Evolutionary conservation across 106 monocot genomes (phyloP), one percentile per base, ranked within the genome.

Genomic region (Xerophyta viscosa): DNA sequence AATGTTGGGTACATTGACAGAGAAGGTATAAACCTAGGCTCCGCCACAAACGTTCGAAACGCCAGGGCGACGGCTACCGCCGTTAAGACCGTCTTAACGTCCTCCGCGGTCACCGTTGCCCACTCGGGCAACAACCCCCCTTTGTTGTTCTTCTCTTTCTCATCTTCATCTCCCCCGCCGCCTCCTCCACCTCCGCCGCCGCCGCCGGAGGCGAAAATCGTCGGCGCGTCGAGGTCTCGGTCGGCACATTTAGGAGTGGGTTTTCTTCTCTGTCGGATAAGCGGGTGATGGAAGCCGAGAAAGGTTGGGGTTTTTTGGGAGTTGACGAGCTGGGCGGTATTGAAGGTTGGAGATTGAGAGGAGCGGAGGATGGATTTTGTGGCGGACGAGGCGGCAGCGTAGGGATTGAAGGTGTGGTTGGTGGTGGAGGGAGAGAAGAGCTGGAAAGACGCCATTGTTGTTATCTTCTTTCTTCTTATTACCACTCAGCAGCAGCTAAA

Each of bases 1-100:
- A 89, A 98, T 15, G 96, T 98, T 12, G 96, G 96, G 60, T 82
- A 98, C 96, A 98, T 98, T 2, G 96, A 98, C 36, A 98, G 79
- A 0, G 89, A 89, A 25, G 96, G 96, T 22, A 98, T 98, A 62
- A 82, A 98, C 41, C 96, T 55, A n/a, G 96, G 96, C 80, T 98
- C 96, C 0, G 96, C 96, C 9, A 98, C 68, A 24, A 82, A 98
- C 20, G 96, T 67, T 17, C 89, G 72, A 64, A 98, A 90, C 6
- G 89, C 89, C 25, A 98, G 43, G 10, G 89, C 82, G 15, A 98
- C 68, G 0, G 67, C 96, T 31, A 98, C 27, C 8, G 86, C 96
- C 27, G 64, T 81, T 8, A 98, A 44, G 37, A 98, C 72, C 7
- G 89, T 86, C 86, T 82, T 86, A 3, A 82, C 89, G 42, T 98